Conservation (phyloP, 148 eudicot genomes). For the Spergularia bocconei region DNA sequence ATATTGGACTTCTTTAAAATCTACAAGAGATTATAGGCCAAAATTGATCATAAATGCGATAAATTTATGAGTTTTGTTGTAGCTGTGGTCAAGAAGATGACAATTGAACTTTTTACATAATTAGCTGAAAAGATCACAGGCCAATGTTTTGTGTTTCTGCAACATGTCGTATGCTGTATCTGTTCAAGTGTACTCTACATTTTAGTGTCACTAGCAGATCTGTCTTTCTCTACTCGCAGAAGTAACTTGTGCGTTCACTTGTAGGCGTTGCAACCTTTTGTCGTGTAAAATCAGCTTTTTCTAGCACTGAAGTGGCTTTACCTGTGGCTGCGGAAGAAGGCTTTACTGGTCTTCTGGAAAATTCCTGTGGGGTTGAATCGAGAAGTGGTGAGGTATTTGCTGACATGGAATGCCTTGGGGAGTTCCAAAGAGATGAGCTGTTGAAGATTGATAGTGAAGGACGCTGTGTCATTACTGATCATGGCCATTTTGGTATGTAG, state of each 20-base stretch:
- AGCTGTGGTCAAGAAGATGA: neutral
- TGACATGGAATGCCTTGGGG: constrained; percentile 51
- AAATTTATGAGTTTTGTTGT: neutral
- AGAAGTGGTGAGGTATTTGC: constrained; percentile 34
- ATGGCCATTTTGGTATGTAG: constrained; percentile 76
- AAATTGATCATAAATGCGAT: neutral
- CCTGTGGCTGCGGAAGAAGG: constrained; percentile 91
- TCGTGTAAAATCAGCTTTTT: constrained; percentile 76
- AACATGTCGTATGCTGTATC: neutral
- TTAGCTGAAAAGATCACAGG: neutral
- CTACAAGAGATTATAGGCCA: neutral
- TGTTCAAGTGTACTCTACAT: neutral
- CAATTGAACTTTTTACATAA: neutral
- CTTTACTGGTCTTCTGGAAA: constrained; percentile 78
- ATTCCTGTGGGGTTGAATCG: constrained; percentile 38
- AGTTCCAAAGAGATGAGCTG: constrained; percentile 68
- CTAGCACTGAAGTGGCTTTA: constrained; percentile 73
- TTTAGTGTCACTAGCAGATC: constrained; percentile 5
- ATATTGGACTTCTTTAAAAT: neutral
- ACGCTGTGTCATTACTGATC: constrained; percentile 91
- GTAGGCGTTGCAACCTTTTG: constrained; percentile 99
- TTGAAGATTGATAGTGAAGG: constrained; percentile 81
- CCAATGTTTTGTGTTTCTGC: neutral
- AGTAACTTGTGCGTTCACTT: constrained; percentile 16
- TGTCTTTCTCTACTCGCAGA: neutral